A percentile compares a stretch with the other conserved stretches of the same genome.
phyloP scores from a whole-genome alignment of 768 basidiomycete genomes.

The Podaxis sp. region DNA sequence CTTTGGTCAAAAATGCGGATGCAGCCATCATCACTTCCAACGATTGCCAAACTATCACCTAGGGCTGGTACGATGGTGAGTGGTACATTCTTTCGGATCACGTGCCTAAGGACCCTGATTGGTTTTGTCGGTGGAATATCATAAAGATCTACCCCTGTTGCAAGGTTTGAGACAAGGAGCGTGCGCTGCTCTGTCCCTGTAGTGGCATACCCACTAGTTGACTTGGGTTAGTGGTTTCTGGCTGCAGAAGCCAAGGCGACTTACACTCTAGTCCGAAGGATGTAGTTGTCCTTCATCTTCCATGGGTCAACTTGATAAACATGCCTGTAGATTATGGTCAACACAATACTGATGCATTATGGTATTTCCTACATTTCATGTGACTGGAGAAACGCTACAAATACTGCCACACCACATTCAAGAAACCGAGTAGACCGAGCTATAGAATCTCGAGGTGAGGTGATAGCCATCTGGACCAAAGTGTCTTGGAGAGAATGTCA shows the following conservation, averaged over 20 bases:
- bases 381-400: not conserved
- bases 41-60: not conserved
- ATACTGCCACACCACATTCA: not conserved
- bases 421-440: not conserved
- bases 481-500: not conserved
- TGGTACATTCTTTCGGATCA: not conserved
- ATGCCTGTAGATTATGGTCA: not conserved
- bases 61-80: not conserved
- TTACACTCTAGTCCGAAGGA: constrained; percentile 2
- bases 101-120: not conserved
- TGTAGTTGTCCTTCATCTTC: not conserved
- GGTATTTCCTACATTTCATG: not conserved
- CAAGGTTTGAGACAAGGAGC: not conserved
- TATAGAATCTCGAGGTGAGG: not conserved
- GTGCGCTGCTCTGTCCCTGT: not conserved
- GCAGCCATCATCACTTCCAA: not conserved
- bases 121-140: not conserved
- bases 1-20: not conserved
- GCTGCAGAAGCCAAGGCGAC: not conserved
- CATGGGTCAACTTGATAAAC: not conserved
- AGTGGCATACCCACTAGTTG: not conserved
- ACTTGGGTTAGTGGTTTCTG: not conserved
- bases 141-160: constrained; percentile 1
- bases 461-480: not conserved
- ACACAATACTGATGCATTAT: not conserved